phyloP scores from a whole-genome alignment of 495 filamentous ascomycete genomes.

The Podospora anserina region DNA sequence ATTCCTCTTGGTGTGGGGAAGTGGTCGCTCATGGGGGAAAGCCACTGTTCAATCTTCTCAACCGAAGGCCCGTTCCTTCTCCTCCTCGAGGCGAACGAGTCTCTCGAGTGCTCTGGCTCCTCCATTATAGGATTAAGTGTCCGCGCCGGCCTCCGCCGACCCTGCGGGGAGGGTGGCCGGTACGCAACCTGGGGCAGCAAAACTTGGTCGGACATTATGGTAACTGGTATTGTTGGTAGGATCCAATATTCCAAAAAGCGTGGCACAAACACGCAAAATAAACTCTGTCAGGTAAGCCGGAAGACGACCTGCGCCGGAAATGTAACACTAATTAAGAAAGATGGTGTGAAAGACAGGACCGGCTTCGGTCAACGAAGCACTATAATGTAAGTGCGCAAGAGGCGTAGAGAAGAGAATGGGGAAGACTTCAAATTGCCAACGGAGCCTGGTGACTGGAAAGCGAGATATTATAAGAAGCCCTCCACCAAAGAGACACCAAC shows the following conservation, averaged over 20 bases:
- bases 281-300: constrained; percentile 23
- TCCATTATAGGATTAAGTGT: constrained; percentile 86
- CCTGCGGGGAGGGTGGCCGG: constrained; percentile 67
- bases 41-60: constrained; percentile 51
- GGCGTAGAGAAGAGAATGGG: constrained; percentile 34
- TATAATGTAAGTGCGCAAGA: constrained; percentile 33
- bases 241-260: constrained; percentile 23
- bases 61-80: constrained; percentile 43
- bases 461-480: constrained; percentile 31
- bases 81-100: constrained; percentile 28
- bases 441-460: constrained; percentile 25
- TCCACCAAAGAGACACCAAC: neutral
- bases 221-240: constrained; percentile 22
- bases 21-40: constrained; percentile 57
- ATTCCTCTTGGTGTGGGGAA: constrained; percentile 59
- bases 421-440: constrained; percentile 23
- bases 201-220: constrained; percentile 56
- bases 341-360: constrained; percentile 39
- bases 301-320: constrained; percentile 46
- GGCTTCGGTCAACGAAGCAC: constrained; percentile 53
- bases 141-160: constrained; percentile 54
- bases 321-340: constrained; percentile 30
- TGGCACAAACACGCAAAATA: constrained; percentile 26
- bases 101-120: constrained; percentile 47
- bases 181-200: constrained; percentile 59